phyloP scores from a whole-genome alignment of 192 early-diverging fungal species.

The Coemansia sp. region DNA sequence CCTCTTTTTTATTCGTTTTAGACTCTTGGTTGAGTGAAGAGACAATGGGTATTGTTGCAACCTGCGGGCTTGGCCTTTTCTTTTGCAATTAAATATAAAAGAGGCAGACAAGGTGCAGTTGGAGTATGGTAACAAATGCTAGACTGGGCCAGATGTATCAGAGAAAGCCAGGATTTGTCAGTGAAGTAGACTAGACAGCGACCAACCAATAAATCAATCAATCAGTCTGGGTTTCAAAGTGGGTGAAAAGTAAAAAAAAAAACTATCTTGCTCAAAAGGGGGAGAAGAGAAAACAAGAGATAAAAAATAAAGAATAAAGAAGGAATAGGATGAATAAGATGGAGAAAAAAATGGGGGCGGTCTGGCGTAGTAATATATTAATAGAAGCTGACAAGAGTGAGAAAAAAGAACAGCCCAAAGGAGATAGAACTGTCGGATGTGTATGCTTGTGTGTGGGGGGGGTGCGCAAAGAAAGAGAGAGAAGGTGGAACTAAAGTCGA shows the following conservation, averaged over 20 bases:
- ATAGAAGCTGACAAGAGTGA: constrained; percentile 2
- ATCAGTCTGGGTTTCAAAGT: constrained; percentile 14
- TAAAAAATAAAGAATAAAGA: constrained; percentile 8
- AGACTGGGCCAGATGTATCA: constrained; percentile 10
- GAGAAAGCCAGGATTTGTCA: not conserved
- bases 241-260: not conserved
- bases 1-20: too few relatives aligned
- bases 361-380: constrained; percentile 11
- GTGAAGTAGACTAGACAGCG: not conserved
- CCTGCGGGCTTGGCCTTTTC: too few relatives aligned
- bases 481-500: constrained; percentile 2
- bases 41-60: too few relatives aligned
- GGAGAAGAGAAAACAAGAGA: not conserved
- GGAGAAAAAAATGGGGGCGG: constrained; percentile 7
- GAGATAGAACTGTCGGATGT: constrained; percentile 4
- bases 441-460: not conserved
- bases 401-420: constrained; percentile 1
- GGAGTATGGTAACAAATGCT: not conserved
- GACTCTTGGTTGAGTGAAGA: too few relatives aligned
- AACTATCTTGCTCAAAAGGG: not conserved
- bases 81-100: too few relatives aligned
- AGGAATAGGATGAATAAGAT: not conserved
- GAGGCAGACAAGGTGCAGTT: too few relatives aligned
- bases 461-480: constrained; percentile 4
- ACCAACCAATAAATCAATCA: constrained; percentile 3